Base-by-base conservation (phyloP, 495 filamentous ascomycete species). In the Trichoderma parareesei region DNA sequence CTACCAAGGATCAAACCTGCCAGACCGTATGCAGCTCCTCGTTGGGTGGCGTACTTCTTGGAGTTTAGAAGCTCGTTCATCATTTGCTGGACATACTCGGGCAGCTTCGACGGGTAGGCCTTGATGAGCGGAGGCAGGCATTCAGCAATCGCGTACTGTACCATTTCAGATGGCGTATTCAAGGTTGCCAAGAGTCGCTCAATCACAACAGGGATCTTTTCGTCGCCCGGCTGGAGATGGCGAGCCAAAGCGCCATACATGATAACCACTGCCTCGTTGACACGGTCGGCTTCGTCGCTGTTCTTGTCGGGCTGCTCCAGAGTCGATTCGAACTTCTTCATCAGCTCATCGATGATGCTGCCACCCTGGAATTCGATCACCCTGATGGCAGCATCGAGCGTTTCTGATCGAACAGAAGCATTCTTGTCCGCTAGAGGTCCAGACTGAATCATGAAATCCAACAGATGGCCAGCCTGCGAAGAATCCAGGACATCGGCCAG, bases 261-360 rank as follows among this genome's bases (percentile, higher is more conserved):
- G 64, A 98, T 92, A 67, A 98, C 91, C 37, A 98, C 92, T 4
- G 94, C 94, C 76, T 98, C 94, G 70, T 96, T 97, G 67, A 98
- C 89, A 49, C 88, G 82, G 69, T 98, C 94, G 8, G 87, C 87
- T 35, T 84, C 84, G 68, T 90, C 84, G 4, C 88, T 89, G 18
- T 85, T 87, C 67, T 89, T 88, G 73, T 93, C 89, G 0, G 91
- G 90, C 9, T 84, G 86, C 69, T 92, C 92, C 4, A 98, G 81
- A 0, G 89, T 90, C 8, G 81, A 81, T 73, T 98, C 93, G 69
- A 97, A 92, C 0, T 91, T 87, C 69, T 88, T 84, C 92, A 98
- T 98, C 38, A 98, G 81, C 67, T 88, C 86, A 74, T 98, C 95
- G 4, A 98, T 87, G 61, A 92, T 85, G 14, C 82, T 75, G 68